Evolutionary conservation across 345 rosid species (phyloP).

Genomic region (Anastatica hierochuntica): DNA sequence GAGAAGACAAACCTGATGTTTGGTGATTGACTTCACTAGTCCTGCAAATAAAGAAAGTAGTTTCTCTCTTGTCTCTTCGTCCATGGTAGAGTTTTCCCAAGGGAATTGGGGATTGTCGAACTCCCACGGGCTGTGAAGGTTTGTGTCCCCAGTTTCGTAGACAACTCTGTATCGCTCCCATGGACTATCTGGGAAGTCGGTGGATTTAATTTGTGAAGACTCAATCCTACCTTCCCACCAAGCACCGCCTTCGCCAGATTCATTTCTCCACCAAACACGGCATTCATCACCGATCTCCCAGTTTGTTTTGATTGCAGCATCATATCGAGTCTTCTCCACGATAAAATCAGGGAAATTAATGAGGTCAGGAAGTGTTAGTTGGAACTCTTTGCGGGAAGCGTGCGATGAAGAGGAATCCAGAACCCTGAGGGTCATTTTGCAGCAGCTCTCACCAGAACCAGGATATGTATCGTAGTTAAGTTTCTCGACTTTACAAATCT

Average conservation of each 20-base stretch:
- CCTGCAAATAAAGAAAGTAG: constrained; percentile 46
- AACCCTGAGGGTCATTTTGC: constrained; percentile 79
- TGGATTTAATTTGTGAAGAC: constrained; percentile 45
- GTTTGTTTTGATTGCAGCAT: constrained; percentile 52
- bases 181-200: constrained; percentile 78
- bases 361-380: constrained; percentile 72
- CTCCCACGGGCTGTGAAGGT: constrained; percentile 89
- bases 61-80: constrained; percentile 34
- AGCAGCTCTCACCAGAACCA: constrained; percentile 96
- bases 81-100: constrained; percentile 57
- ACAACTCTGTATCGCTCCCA: constrained; percentile 70
- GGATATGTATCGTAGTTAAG: constrained; percentile 65
- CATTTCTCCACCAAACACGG: constrained; percentile 85
- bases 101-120: constrained; percentile 51
- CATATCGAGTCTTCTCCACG: constrained; percentile 77
- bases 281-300: constrained; percentile 71
- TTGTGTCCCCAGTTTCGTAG: constrained; percentile 48
- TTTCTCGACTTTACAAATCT: constrained; percentile 63
- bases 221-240: constrained; percentile 86
- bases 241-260: constrained; percentile 50
- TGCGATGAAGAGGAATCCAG: constrained; percentile 47
- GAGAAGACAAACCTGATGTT: constrained; percentile 42
- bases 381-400: constrained; percentile 43
- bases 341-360: constrained; percentile 76
- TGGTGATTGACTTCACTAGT: constrained; percentile 48